Base-by-base conservation (phyloP, 495 filamentous ascomycete genomes). In the Darksidea phi region DNA sequence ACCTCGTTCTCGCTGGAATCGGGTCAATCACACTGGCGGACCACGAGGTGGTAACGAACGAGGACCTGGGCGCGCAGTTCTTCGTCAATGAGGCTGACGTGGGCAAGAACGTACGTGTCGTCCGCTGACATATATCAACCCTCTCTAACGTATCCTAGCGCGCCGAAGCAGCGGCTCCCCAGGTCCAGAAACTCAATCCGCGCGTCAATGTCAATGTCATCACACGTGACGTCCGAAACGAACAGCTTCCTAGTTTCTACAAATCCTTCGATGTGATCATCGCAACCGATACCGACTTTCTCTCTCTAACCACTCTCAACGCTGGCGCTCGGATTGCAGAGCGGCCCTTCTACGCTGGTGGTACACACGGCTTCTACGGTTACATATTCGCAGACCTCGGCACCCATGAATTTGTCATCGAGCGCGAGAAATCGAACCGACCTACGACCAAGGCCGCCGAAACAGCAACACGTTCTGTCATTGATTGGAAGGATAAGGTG, bases 301-400 rank as follows among this genome's bases (percentile, higher is more conserved):
- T 79, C 13, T 80, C 83, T 2, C 83, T 95, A 57, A 84, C 82
- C 32, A 79, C 78, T 12, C 88, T 97, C 75, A 96, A 98, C 73
- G 86, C 87, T 11, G 84, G 86, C 13, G 89, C 90, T 38, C 87
- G 91, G 28, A 74, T 93, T 21, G 81, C 86, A 54, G 79, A 82
- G 59, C 81, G 83, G 38, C 85, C 88, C 21, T 96, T 96, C 76
- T 98, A 98, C 74, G 91, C 91, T 26, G 88, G 90, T 18, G 86
- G 84, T 46, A 82, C 87, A 11, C 91, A 96, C 71, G 94, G 94
- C 23, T 81, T 97, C 69, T 96, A 95, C 74, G 95, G 95, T 26
- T 98, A 89, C 71, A 86, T 95, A 52, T 98, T 98, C 73, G 87
- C 90, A 20, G 94, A 98, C 70, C 79, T 98, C 12, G 88, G 95